phyloP scores from a whole-genome alignment of 2,329 filamentous ascomycete species.

The Sphaceloma murrayae region DNA sequence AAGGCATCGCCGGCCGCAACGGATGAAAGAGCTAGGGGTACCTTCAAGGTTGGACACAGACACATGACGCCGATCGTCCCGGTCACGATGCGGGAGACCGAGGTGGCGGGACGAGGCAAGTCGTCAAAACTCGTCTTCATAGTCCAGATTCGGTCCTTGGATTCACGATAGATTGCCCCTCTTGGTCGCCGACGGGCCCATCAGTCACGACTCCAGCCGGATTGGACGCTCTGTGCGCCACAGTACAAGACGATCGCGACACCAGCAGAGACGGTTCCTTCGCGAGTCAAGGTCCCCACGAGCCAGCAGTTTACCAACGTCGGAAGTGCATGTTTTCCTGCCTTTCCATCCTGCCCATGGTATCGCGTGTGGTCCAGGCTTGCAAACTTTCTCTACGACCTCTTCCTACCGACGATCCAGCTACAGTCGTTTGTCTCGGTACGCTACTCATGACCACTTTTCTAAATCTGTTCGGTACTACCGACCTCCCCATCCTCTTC shows the following conservation, averaged over 20 bases:
- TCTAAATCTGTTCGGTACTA: too few relatives aligned
- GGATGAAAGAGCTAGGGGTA: too few relatives aligned
- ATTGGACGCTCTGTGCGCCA: not conserved
- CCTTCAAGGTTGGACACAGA: too few relatives aligned
- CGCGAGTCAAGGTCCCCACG: too few relatives aligned
- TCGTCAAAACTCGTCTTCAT: not conserved
- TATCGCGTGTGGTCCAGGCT: not conserved
- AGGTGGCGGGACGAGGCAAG: not conserved
- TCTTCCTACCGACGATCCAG: not conserved
- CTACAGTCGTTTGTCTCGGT: slow-evolving; percentile 9
- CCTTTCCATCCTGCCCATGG: not conserved
- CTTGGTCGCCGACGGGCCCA: not conserved
- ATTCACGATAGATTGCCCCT: not conserved
- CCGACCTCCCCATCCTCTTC: not conserved
- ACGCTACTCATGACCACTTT: slow-evolving; percentile 2
- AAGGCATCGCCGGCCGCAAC: too few relatives aligned
- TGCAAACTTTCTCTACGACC: slow-evolving; percentile 2
- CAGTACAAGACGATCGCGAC: not conserved
- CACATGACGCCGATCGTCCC: too few relatives aligned
- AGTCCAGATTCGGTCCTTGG: not conserved
- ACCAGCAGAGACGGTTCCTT: too few relatives aligned
- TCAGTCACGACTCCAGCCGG: not conserved
- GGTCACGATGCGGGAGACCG: too few relatives aligned
- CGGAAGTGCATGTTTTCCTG: too few relatives aligned
- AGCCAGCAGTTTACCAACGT: too few relatives aligned